Evolutionary conservation across 2,329 filamentous ascomycete species (phyloP), one percentile per base, ranked within the genome.

Genomic region (Trichoderma cornu-damae): DNA sequence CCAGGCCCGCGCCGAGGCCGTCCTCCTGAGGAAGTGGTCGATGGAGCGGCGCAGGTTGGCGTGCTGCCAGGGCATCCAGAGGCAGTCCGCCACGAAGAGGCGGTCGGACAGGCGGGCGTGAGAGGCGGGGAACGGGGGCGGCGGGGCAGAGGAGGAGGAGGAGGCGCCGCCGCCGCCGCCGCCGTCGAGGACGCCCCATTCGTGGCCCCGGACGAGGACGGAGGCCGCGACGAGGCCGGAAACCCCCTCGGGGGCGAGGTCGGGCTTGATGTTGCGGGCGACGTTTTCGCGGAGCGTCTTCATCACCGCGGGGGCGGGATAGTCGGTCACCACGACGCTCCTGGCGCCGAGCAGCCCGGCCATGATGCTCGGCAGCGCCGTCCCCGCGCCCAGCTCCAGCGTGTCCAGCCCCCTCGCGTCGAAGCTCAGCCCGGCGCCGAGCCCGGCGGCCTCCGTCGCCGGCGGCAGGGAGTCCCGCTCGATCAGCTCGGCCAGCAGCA

Each of bases 51-150:
- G 78, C 24, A 90, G 76, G 68, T 85, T 87, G n/a, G 71, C 77
- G 69, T 90, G 88, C 73, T 90, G 81, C 74, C 79, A 80, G 1
- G 83, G 81, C 84, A 90, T 89, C 87, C 87, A 90, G 57, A 88
- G 77, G 65, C 87, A 89, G 70, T 90, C 87, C 61, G 85, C 84
- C 0, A 83, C 84, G n/a, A 89, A 71, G 38, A 90, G 75, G 58
- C 84, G 79, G 44, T 82, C 82, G 66, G 85, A 89, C 1, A 66
- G 67, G 59, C 70, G 70, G 37, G 63, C 63, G 59, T 64, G 54
- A 1, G 43, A 49, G 5, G 34, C 35, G 1, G 53, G 53, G 37
- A 48, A 48, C 1, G 43, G 6, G 6, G n/a, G 1, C 42, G 22
- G n/a, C 4, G 38, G 6, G 2, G 32, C 3, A 9, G 46, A 28